phyloP scores from a whole-genome alignment of 768 basidiomycete genomes.

The Tricholoma hemisulphureum region DNA sequence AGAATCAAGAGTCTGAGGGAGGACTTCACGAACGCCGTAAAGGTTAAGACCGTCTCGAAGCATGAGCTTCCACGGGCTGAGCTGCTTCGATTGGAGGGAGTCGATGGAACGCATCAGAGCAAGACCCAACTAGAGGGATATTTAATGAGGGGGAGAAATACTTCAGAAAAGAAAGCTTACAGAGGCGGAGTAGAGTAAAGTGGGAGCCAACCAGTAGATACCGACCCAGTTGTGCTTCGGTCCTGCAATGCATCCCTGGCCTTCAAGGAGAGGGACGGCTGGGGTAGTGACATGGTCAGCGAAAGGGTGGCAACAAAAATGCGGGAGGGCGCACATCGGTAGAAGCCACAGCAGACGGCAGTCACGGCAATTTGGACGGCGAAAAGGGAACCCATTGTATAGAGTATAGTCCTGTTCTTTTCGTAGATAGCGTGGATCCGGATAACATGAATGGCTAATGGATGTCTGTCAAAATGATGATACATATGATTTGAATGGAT shows the following conservation, averaged over 20 bases:
- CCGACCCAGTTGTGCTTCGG: conserved; percentile 80
- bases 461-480: neutral
- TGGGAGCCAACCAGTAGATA: conserved; percentile 81
- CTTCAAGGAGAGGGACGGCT: conserved; percentile 69
- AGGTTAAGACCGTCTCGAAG: conserved; percentile 87
- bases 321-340: conserved; percentile 50
- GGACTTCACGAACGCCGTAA: conserved; percentile 62
- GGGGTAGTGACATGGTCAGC: conserved; percentile 8
- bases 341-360: conserved; percentile 76
- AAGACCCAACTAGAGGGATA: conserved; percentile 46
- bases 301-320: neutral
- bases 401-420: conserved; percentile 53
- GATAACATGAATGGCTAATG: conserved; percentile 64
- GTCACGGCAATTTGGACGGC: conserved; percentile 71
- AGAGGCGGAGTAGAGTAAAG: conserved; percentile 68
- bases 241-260: conserved; percentile 86
- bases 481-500: neutral
- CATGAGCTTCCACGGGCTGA: conserved; percentile 82
- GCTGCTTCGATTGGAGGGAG: conserved; percentile 55
- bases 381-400: conserved; percentile 55
- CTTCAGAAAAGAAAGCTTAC: conserved; percentile 37
- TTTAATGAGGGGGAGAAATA: neutral
- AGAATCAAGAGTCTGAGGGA: neutral
- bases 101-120: conserved; percentile 58
- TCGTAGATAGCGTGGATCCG: conserved; percentile 80